phyloP scores from a whole-genome alignment of 345 rosid genomes.

The Hibiscus mutabilis region DNA sequence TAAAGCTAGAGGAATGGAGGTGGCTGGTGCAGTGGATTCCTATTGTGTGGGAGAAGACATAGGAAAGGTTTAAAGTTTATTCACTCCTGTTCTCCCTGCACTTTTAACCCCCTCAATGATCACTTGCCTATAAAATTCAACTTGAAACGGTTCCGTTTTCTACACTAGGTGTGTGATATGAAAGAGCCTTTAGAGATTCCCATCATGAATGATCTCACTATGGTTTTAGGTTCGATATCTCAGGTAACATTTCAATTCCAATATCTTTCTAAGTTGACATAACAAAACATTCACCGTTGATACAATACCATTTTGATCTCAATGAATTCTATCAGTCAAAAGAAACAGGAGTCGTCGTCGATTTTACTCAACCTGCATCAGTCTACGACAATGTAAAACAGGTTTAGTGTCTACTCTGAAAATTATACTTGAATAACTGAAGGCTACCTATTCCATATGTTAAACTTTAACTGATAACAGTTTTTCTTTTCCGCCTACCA shows the following conservation, averaged over 20 bases:
- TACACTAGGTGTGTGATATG: constrained; percentile 63
- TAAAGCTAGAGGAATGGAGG: constrained; percentile 90
- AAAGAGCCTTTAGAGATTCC: constrained; percentile 85
- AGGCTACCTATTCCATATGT: background rate
- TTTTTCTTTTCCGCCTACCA: background rate
- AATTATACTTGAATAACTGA: background rate
- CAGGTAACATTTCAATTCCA: constrained; percentile 42
- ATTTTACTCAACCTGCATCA: constrained; percentile 74
- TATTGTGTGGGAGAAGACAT: constrained; percentile 74
- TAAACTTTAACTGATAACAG: background rate
- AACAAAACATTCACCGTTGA: background rate
- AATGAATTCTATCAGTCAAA: constrained; percentile 48
- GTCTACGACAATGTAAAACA: constrained; percentile 94
- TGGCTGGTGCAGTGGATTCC: constrained; percentile 85
- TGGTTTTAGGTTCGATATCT: constrained; percentile 95
- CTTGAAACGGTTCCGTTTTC: background rate
- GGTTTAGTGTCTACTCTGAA: constrained; percentile 26
- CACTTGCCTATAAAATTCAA: background rate
- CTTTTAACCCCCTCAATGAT: background rate
- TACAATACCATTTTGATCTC: background rate
- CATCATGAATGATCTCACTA: constrained; percentile 67
- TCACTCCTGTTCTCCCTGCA: background rate
- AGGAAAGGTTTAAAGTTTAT: constrained; percentile 45
- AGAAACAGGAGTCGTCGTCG: constrained; percentile 74
- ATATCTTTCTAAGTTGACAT: background rate